phyloP scores from a whole-genome alignment of 2,329 filamentous ascomycete species.

The Hypoxylon sp. region DNA sequence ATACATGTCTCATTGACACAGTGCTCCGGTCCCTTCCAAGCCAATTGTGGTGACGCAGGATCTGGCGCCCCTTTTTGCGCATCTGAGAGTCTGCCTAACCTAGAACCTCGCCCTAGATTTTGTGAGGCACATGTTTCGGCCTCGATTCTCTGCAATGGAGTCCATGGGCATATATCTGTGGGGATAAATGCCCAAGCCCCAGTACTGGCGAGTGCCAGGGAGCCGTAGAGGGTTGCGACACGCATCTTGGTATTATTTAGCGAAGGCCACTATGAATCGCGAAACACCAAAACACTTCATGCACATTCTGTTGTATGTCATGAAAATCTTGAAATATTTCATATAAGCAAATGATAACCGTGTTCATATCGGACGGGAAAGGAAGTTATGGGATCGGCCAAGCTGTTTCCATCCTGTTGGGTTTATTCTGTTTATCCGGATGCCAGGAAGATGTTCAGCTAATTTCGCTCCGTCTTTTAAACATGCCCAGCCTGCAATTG shows the following conservation, averaged over 20 bases:
- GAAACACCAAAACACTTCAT: neutral
- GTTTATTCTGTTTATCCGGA: conserved; percentile 34
- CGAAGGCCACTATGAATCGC: neutral
- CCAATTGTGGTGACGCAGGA: neutral
- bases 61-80: conserved; percentile 4
- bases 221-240: neutral
- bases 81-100: neutral
- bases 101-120: neutral
- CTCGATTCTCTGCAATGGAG: conserved; percentile 28
- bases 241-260: conserved; percentile 26
- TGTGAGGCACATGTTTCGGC: conserved; percentile 39
- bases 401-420: conserved; percentile 2
- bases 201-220: conserved; percentile 4
- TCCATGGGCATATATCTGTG: conserved; percentile 42
- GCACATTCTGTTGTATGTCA: neutral
- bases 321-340: neutral
- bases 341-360: conserved; percentile 10
- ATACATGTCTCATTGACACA: conserved; percentile 50
- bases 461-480: neutral
- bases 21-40: conserved; percentile 48
- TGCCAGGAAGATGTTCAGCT: neutral
- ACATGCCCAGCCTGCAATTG: conserved; percentile 6
- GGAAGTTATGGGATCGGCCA: conserved; percentile 6
- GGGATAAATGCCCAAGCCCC: neutral
- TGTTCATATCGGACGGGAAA: conserved; percentile 18